A percentile compares a stretch with the other conserved stretches of the same genome.
These are phyloP conservation scores for Sparassis latifolia DNA, from an alignment of 1,284 basidiomycete species.

Conservation along the genomic window DNA sequence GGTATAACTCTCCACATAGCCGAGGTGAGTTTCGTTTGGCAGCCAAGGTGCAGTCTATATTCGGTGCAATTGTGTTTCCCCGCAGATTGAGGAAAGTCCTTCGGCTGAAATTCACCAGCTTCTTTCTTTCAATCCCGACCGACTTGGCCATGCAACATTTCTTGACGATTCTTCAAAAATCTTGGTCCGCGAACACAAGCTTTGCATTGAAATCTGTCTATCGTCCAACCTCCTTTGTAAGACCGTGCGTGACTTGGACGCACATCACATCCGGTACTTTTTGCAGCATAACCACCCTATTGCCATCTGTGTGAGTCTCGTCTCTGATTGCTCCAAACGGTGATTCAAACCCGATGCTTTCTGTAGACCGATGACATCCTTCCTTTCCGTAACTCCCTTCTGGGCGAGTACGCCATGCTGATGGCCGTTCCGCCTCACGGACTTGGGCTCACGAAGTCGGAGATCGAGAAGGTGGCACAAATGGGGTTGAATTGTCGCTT, in stretches of 20 bases:
- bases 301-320: slow-evolving; percentile 60
- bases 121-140: slow-evolving; percentile 56
- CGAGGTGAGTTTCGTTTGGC: slow-evolving; percentile 41
- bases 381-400: slow-evolving; percentile 65
- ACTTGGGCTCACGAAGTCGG: slow-evolving; percentile 53
- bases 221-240: slow-evolving; percentile 79
- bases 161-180: slow-evolving; percentile 54
- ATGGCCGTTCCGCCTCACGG: slow-evolving; percentile 63
- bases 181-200: slow-evolving; percentile 50
- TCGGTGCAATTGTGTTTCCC: no score
- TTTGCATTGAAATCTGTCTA: slow-evolving; percentile 76
- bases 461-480: slow-evolving; percentile 50
- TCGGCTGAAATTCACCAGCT: slow-evolving; percentile 56
- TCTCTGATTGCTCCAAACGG: neutral
- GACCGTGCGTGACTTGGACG: slow-evolving; percentile 56
- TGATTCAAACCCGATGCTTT: neutral
- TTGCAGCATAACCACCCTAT: slow-evolving; percentile 61
- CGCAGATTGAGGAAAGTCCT: slow-evolving; percentile 45
- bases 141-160: slow-evolving; percentile 81
- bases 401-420: slow-evolving; percentile 73
- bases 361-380: slow-evolving; percentile 75
- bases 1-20: slow-evolving; percentile 76
- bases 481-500: slow-evolving; percentile 52
- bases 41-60: no score
- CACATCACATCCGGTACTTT: slow-evolving; percentile 69